These are phyloP conservation scores for Fraxinus paxiana DNA, from an alignment of 305 asterid species.

Conservation along the genomic window DNA sequence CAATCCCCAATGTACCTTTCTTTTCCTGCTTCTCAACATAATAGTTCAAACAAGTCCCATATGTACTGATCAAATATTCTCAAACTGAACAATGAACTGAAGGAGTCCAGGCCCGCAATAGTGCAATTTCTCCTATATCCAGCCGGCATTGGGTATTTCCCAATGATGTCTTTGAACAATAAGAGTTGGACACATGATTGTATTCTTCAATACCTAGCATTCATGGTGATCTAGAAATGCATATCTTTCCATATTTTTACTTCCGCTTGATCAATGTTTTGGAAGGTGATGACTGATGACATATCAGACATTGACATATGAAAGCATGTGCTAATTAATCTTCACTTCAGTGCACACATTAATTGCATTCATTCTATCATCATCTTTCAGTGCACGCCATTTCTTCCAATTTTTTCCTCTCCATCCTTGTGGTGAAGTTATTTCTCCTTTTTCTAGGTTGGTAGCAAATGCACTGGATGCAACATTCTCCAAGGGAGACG, in stretches of 20 bases:
- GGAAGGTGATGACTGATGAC: constrained; percentile 1
- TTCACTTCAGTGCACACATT: neutral
- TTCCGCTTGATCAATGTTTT: neutral
- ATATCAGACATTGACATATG: neutral
- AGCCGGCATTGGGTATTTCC: neutral
- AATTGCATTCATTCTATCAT: neutral
- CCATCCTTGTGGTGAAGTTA: neutral
- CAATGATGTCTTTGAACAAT: neutral
- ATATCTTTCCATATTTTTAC: constrained; percentile 3
- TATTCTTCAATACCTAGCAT: neutral
- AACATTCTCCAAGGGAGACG: constrained; percentile 73
- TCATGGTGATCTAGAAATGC: neutral
- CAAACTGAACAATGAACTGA: neutral
- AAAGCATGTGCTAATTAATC: neutral
- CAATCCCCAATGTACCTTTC: neutral
- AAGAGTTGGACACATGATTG: neutral
- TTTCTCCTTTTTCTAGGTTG: constrained; percentile 48
- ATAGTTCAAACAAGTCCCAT: neutral
- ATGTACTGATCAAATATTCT: neutral
- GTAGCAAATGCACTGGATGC: constrained; percentile 77
- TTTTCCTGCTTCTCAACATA: neutral
- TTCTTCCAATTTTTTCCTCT: neutral
- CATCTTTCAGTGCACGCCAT: neutral
- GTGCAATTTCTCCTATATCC: neutral
- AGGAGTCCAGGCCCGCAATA: neutral